Base-by-base conservation (phyloP, 208 protist species). In the Trypanosoma mega region DNA sequence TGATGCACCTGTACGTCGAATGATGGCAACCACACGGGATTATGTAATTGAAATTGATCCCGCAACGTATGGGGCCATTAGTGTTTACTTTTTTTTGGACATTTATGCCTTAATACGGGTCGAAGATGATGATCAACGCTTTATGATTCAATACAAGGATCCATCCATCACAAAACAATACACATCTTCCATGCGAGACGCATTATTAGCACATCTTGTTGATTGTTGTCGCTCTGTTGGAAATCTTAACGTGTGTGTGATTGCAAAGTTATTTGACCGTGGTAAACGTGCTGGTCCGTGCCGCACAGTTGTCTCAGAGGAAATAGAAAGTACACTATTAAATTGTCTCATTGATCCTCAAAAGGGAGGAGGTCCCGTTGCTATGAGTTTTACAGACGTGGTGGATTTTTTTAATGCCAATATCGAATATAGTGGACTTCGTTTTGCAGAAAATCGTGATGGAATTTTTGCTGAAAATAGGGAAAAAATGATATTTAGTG, bases 391-490 rank as follows among this genome's bases (percentile, higher is more conserved):
- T 47, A 44, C 46, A 11, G 67, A 78, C 6, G 72, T 82, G 23
- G 55, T 93, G 14, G 68, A 80, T 33, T 87, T 89, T 58, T 97
- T 98, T 64, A 97, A 97, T 63, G 77, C 87, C 12, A 97, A 96
- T 60, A 75, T 98, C 12, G 85, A 90, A 29, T 90, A 92, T 59
- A 86, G 47, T n/a, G 95, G 95, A 1, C 80, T 97, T 26, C 74
- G 65, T 9, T 85, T 75, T 59, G 87, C 78, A 24, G 87, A 98
- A 67, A 97, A 94, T 66, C 74, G 70, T 47, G 94, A 97, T 43
- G 76, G 85, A 9, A 31, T 97, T 5, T 98, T 98, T 73, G 70
- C 89, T 0, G 92, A 97, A 56, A 98, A 98, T 63, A 72, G 93
- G 0, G 87, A 97, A 65, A 85, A 88, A 60, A 77, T 94, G 45